Percentiles rank a stretch among this genome's conserved stretches.
These are phyloP conservation scores for Spizellomyces punctatus DNA, from an alignment of 192 early-diverging fungal genomes.

Conservation along the genomic window DNA sequence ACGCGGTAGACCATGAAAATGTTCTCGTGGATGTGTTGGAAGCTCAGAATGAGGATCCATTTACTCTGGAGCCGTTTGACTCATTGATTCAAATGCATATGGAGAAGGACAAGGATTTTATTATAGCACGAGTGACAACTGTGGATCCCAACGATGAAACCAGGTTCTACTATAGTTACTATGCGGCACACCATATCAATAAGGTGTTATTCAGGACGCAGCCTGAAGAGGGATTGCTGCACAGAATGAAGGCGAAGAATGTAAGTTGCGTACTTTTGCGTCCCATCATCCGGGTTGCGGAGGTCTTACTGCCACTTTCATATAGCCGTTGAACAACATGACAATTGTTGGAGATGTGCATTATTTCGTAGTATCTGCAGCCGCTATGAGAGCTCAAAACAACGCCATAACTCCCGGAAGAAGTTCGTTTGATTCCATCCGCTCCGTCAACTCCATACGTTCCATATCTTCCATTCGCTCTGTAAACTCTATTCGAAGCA, in stretches of 20 bases:
- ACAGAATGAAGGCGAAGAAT: slow-evolving; percentile 76
- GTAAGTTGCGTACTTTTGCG: slow-evolving; percentile 45
- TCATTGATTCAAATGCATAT: slow-evolving; percentile 59
- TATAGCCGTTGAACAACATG: slow-evolving; percentile 77
- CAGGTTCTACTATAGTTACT: slow-evolving; percentile 66
- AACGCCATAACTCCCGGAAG: neutral
- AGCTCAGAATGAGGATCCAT: slow-evolving; percentile 69
- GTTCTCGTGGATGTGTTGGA: slow-evolving; percentile 60
- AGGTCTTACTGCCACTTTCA: slow-evolving; percentile 7
- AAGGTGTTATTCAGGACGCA: slow-evolving; percentile 74
- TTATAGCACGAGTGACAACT: slow-evolving; percentile 69
- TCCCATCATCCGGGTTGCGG: neutral
- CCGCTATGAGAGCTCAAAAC: neutral
- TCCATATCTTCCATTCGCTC: slow-evolving; percentile 23
- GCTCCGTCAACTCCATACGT: slow-evolving; percentile 8
- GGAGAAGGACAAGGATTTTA: slow-evolving; percentile 65
- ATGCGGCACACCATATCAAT: slow-evolving; percentile 75
- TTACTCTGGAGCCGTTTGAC: slow-evolving; percentile 70
- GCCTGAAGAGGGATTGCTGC: slow-evolving; percentile 72
- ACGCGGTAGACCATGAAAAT: slow-evolving; percentile 20
- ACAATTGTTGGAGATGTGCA: slow-evolving; percentile 72
- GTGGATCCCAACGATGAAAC: slow-evolving; percentile 58
- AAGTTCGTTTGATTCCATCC: slow-evolving; percentile 8
- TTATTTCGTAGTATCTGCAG: slow-evolving; percentile 51
- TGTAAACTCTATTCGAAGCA: slow-evolving; percentile 29